Percentiles rank a stretch among this genome's conserved stretches.
Evolutionary conservation across 768 basidiomycete genomes (phyloP).

Genomic region (Phanerochaete carnosa): DNA sequence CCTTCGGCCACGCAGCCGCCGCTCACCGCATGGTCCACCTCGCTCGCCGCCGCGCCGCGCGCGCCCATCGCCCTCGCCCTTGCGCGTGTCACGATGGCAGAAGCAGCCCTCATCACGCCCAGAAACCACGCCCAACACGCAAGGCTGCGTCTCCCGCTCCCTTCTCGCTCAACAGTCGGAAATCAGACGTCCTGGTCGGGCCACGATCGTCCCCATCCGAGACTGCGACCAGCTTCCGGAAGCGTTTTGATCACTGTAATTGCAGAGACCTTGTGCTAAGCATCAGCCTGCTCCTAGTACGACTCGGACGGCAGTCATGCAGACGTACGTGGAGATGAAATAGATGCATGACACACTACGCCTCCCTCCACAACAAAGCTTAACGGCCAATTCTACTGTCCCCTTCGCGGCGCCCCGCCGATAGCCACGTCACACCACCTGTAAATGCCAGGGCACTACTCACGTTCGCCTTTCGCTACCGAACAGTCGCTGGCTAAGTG

Average conservation of each 20-base stretch:
- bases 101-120: background rate
- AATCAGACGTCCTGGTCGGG: background rate
- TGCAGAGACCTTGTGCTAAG: background rate
- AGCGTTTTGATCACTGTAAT: background rate
- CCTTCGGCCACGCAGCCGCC: background rate
- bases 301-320: background rate
- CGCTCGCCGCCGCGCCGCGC: background rate
- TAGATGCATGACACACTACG: background rate
- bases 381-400: background rate
- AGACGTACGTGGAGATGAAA: background rate
- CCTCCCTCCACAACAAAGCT: background rate
- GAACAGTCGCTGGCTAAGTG: background rate
- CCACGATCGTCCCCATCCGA: background rate
- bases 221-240: background rate
- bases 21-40: background rate
- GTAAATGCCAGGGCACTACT: no score
- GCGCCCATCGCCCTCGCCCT: no score
- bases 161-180: no score
- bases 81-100: no score
- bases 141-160: no score
- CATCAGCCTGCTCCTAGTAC: background rate
- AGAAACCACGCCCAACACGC: background rate
- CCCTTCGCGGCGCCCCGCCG: background rate
- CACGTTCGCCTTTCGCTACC: background rate
- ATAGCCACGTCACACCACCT: background rate